Evolutionary conservation across 2,329 filamentous ascomycete species (phyloP).

Genomic region (Alternaria sp.): DNA sequence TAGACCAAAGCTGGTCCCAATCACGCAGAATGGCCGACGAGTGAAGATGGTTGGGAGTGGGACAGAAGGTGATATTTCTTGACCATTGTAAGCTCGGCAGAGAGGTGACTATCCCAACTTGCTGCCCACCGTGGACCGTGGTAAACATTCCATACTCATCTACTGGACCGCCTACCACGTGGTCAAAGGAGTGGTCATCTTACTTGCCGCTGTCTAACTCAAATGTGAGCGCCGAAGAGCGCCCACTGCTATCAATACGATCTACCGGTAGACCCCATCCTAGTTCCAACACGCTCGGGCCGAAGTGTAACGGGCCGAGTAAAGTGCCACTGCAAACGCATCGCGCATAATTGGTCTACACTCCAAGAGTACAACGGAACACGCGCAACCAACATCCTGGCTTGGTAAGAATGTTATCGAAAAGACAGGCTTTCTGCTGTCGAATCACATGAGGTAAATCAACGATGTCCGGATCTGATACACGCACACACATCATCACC

Average conservation of each 20-base stretch:
- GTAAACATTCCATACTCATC: background rate
- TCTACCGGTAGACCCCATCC: background rate
- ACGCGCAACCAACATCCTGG: background rate
- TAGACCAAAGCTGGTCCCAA: background rate
- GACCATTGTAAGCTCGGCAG: background rate
- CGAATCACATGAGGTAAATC: background rate
- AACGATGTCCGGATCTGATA: background rate
- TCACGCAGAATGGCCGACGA: background rate
- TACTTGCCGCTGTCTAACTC: background rate
- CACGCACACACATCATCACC: background rate
- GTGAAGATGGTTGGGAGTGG: background rate
- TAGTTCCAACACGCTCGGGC: background rate
- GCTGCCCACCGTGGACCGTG: background rate
- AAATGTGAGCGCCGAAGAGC: background rate
- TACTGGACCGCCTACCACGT: conserved; percentile 1
- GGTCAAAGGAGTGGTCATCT: conserved; percentile 3
- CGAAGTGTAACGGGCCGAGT: background rate
- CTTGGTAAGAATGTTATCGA: background rate
- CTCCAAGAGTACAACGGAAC: background rate
- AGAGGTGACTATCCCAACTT: background rate
- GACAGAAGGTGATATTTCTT: background rate
- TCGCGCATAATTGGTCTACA: background rate
- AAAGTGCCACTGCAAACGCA: background rate
- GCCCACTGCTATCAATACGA: background rate
- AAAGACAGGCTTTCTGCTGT: background rate